Conservation (phyloP, 768 basidiomycete genomes). For the Leccinellum albellum region DNA sequence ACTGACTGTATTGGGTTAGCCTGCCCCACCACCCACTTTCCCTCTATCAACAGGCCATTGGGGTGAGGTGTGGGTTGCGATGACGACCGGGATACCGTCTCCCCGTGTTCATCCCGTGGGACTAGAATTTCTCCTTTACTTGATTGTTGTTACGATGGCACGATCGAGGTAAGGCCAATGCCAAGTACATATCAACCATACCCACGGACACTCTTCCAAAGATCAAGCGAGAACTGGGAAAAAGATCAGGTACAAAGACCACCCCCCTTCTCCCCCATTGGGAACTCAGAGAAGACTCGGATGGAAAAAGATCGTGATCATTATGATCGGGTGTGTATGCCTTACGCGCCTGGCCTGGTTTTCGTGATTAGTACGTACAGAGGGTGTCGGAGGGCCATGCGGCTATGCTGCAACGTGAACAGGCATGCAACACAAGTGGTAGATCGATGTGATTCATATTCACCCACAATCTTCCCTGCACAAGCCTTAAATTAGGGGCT, state of each 20-base stretch:
- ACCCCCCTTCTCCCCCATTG: background rate
- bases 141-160: background rate
- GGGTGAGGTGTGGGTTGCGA: slow-evolving; percentile 17
- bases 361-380: slow-evolving; percentile 9
- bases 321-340: background rate
- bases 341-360: background rate
- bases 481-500: slow-evolving; percentile 1
- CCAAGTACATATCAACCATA: slow-evolving; percentile 6
- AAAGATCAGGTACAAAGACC: slow-evolving; percentile 20
- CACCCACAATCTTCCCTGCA: slow-evolving; percentile 7
- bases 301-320: slow-evolving; percentile 9
- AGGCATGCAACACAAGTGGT: background rate
- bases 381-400: background rate
- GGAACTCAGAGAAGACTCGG: background rate
- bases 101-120: slow-evolving; percentile 32
- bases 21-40: background rate
- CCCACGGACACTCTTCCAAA: background rate
- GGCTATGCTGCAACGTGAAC: slow-evolving; percentile 4
- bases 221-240: slow-evolving; percentile 5
- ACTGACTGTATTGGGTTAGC: background rate
- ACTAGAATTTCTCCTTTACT: slow-evolving; percentile 18
- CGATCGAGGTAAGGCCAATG: background rate
- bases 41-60: slow-evolving; percentile 9
- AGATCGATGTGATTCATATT: slow-evolving; percentile 13
- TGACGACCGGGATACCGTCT: slow-evolving; percentile 28